A percentile compares a stretch with the other conserved stretches of the same genome.
Evolutionary conservation across 352 stramenopile species (phyloP).

Genomic region (Pythium monospermum): DNA sequence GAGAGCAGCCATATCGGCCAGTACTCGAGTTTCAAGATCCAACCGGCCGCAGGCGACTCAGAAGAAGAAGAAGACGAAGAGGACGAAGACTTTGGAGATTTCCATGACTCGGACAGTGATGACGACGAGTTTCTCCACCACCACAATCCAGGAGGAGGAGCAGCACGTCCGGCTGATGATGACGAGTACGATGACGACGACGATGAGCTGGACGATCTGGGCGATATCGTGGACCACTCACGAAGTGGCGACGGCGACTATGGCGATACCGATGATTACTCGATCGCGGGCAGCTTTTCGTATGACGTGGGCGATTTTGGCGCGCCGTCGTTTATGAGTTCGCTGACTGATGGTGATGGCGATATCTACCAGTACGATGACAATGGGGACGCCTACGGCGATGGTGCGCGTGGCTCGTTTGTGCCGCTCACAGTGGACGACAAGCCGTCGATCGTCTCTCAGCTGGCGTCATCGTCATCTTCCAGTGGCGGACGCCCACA

Average conservation of each 20-base stretch:
- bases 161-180: not conserved
- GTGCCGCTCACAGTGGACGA: conserved; percentile 14
- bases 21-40: conserved; percentile 9
- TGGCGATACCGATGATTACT: conserved; percentile 15
- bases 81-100: conserved; percentile 19
- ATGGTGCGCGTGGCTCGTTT: conserved; percentile 16
- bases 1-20: conserved; percentile 14
- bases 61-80: conserved; percentile 9
- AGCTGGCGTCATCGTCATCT: not conserved
- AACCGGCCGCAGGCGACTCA: conserved; percentile 8
- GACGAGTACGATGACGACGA: not conserved
- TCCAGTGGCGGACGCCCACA: conserved; percentile 2
- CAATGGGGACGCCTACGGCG: not conserved
- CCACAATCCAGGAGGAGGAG: too few species aligned
- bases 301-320: conserved; percentile 13
- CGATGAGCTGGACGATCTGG: not conserved
- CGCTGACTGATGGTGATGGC: not conserved
- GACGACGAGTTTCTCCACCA: conserved; percentile 6
- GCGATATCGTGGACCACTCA: conserved; percentile 11
- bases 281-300: conserved; percentile 21
- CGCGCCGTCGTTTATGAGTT: conserved; percentile 18
- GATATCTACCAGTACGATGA: conserved; percentile 10
- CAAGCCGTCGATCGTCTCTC: conserved; percentile 13
- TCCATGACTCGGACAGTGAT: conserved; percentile 22
- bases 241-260: not conserved